Base-by-base conservation (phyloP, 2,329 filamentous ascomycete genomes). In the Geosmithia morbida region DNA sequence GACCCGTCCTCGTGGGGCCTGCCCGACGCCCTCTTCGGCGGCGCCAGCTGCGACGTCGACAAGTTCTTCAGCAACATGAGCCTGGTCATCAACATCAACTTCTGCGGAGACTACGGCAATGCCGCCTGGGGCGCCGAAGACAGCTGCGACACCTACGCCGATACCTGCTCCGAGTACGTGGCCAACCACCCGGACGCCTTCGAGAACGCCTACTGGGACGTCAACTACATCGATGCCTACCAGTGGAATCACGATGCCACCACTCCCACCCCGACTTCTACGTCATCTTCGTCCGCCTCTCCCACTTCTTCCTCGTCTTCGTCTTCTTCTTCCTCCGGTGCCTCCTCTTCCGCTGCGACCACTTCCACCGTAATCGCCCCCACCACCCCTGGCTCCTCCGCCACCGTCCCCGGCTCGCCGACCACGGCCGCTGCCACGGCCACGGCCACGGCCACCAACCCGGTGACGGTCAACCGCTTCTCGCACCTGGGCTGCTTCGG, bases 71-170 rank as follows among this genome's bases (percentile, higher is more conserved):
- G 68, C 47, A 68, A 82, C 46, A 75, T 89, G 70, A 78, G 77
- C 53, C 75, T 94, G 48, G 79, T 86, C 41, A 74, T 88, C 55
- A 80, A 87, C 57, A 88, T 79, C 42, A 70, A 85, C 46, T 87
- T 92, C 59, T 92, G 87, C 57, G 86, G 86, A 22, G 77, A 82
- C 55, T 89, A 83, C 71, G 84, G 83, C 1, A 79, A 61, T 41
- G 60, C 59, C 5, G 57, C 63, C 16, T 74, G 71, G 71, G 60
- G 58, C 17, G 54, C 54, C 4, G 54, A 58, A 13, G 63, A 67
- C 16, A 57, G 63, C 14, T 73, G 69, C 52, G 56, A 56, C 48
- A 48, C 54, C 10, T 58, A 63, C n/a, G 69, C 69, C 0, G 54
- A 64, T 5, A 70, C 68, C 2, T 74, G 71, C 51, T 51, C 59